Conservation (phyloP, 1,284 basidiomycete genomes). For the Sporisorium scitamineum region DNA sequence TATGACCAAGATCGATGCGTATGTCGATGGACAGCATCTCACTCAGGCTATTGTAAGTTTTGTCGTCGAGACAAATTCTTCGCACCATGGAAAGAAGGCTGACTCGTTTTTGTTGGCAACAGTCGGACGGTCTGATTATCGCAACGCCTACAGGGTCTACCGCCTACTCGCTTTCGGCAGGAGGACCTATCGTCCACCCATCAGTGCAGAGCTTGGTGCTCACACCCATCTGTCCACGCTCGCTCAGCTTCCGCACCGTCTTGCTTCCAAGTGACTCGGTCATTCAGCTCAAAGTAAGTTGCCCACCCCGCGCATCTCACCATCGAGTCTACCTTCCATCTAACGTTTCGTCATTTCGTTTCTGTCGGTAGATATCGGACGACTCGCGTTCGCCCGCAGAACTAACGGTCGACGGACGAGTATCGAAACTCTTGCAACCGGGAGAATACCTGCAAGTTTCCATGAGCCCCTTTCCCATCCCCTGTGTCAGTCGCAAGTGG, state of each 20-base stretch:
- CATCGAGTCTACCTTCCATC: background rate
- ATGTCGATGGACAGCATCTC: slow-evolving; percentile 92
- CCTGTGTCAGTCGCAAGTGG: slow-evolving; percentile 73
- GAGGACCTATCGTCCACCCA: slow-evolving; percentile 95
- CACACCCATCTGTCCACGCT: slow-evolving; percentile 94
- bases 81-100: no score
- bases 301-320: no score
- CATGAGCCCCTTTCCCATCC: slow-evolving; percentile 88
- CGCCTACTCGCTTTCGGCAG: slow-evolving; percentile 94
- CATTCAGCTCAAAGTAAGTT: slow-evolving; percentile 82
- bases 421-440: slow-evolving; percentile 81
- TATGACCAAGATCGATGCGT: slow-evolving; percentile 92
- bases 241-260: slow-evolving; percentile 89
- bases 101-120: no score
- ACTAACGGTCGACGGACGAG: slow-evolving; percentile 91
- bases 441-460: slow-evolving; percentile 87
- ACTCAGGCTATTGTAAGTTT: slow-evolving; percentile 82
- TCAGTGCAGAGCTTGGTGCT: slow-evolving; percentile 88
- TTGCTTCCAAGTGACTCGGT: slow-evolving; percentile 86
- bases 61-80: no score
- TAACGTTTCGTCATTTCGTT: slow-evolving; percentile 64
- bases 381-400: slow-evolving; percentile 86
- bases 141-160: slow-evolving; percentile 97
- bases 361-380: slow-evolving; percentile 77
- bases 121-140: slow-evolving; percentile 89